Evolutionary conservation across 805 yeast genomes (phyloP), one percentile per base, ranked within the genome.

Genomic region (Candida xyloterini): DNA sequence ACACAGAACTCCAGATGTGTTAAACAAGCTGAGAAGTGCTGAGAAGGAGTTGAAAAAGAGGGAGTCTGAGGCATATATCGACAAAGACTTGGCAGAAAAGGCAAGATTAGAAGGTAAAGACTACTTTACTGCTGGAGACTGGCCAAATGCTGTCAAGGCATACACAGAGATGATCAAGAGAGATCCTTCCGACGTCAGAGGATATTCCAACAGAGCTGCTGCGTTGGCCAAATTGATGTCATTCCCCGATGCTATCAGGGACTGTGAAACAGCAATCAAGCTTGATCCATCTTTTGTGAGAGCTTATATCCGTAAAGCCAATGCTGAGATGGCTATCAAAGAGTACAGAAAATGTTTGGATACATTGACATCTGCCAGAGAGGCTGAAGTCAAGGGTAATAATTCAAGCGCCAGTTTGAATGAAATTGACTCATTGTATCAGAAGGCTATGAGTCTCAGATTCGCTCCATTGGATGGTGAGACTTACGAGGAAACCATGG

Each of bases 191-290:
- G 98, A 93, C 65, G 95, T 95, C 16, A 80, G 96, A 65, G 98
- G 97, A 42, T 93, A 89, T 66, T 89, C 95, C 25, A 93, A 93
- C 71, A 84, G 99, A 68, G 99, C 99, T 38, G 99, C 99, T 27
- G 96, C 96, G 1, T 76, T 84, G 60, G 82, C 95, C 33, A 93
- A 93, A 67, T 77, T 93, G 52, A 79, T 91, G 85, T 87, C 96
- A 10, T 93, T 91, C 84, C 97, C 97, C 14, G 98, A 91, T 52
- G 97, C 95, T 13, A 82, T 93, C 42, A 75, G 76, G 55, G 99
- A 93, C 67, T 89, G 97, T 71, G 86, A 91, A 57, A 63, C 68
- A 43, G 99, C 99, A 26, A 86, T 93, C 55, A 79, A 76, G 60
- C 78, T 80, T 52, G 98, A 93, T 65, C 96, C 96, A 32, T 66